Evolutionary conservation across 208 protist species (phyloP), one percentile per base, ranked within the genome.

Genomic region (Leishmania amazonensis): DNA sequence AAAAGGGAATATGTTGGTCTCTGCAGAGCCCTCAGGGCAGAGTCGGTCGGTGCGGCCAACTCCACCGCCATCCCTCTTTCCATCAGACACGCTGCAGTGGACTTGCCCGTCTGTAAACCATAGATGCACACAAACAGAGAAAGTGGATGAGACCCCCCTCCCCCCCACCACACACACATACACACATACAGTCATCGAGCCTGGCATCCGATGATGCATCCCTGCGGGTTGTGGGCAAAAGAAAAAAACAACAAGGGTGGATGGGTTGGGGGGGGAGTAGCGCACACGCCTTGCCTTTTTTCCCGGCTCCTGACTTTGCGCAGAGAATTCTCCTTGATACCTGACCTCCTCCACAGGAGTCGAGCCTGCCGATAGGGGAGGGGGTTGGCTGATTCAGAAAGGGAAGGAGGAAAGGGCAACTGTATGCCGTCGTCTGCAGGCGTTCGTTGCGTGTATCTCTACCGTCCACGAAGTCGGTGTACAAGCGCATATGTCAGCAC

Each of bases 71-170:
- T 62, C 57, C 24, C 24, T 62, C 24, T 62, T 62, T 24, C 24
- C 19, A 62, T 62, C 57, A 62, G 57, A 31, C 3, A 24, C 57
- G 24, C 24, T n/a, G 57, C 57, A 62, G 4, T 35, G n/a, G 31
- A 38, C 62, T 40, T 40, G 62, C n/a, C 31, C 31, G 13, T 67
- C 62, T n/a, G 31, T 40, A 31, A 67, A 47, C 13, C 64, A 83
- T 78, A 78, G 72, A 77, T 70, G 28, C 64, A 70, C 15, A 70
- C 64, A 42, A 15, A 42, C 31, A 42, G 31, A 42, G 57, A 62
- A n/a, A 62, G 57, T 13, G 57, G 13, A 24, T 31, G 57, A 62
- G 24, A 6, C 49, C 49, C 49, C 49, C 49, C 49, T 53, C 49
- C 49, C 49, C 49, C 49, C 2, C 31, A 35, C 31, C 31, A 42